Base-by-base conservation (phyloP, 345 rosid species). In the Brassica nigra region DNA sequence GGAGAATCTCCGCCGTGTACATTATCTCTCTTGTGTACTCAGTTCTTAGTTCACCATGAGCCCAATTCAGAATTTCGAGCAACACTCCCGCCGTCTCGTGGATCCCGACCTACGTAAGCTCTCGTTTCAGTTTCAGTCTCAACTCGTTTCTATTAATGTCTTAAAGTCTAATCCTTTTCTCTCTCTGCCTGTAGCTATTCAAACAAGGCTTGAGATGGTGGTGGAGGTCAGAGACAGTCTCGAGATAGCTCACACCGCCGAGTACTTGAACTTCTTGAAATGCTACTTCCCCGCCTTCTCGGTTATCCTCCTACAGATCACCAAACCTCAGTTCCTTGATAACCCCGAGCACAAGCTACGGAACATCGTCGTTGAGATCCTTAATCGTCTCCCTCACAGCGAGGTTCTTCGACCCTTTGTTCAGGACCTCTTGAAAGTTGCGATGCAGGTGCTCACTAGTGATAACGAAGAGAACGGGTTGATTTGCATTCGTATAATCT, bases 341-440 rank as follows among this genome's bases (percentile, higher is more conserved):
- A 96, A 89, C 78, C 90, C 88, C 0, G 98, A 93, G 88, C 98
- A 96, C 82, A 96, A 93, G 83, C 84, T 93, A 8, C 83, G 99
- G 15, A 93, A 93, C 76, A 89, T 93, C 59, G 92, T 90, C 6
- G 97, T 96, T 74, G 97, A 96, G 88, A 93, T 96, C 44, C 97
- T 96, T 28, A 93, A 93, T 79, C 97, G 97, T 39, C 89, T 96
- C 6, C 98, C 98, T 20, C 98, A 93, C 68, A 96, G 97, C 65
- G 98, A 96, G 82, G 99, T 96, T 70, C 93, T 96, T 67, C 94
- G 99, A 58, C 99, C 99, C 18, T 96, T 93, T 83, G 98, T 96
- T 83, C 98, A 92, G 86, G 97, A 96, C 76, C 93, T 96, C 18
- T 88, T 96, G 81, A 93, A 92, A 86, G 97, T 96, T 57, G 92